Conservation (phyloP, 2,329 filamentous ascomycete genomes). For the Aspergillus novoparasiticus region DNA sequence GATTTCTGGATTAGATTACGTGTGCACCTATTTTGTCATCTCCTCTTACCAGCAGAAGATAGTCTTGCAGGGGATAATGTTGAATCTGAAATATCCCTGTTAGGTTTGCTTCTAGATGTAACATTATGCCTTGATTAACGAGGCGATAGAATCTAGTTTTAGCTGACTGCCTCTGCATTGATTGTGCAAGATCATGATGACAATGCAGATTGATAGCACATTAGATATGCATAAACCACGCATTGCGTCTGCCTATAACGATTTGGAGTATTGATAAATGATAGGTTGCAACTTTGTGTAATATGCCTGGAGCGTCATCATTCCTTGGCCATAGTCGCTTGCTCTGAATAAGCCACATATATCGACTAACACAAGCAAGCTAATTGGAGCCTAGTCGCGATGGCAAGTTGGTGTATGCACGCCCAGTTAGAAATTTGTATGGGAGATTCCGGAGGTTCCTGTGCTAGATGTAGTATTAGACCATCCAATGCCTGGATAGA, state of each 20-base stretch:
- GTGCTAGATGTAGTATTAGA: no score
- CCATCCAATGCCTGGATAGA: no score
- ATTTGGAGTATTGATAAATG: neutral
- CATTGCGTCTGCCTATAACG: neutral
- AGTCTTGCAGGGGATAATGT: neutral
- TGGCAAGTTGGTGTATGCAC: neutral
- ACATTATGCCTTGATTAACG: neutral
- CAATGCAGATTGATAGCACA: neutral
- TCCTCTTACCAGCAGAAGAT: neutral
- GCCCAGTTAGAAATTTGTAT: neutral
- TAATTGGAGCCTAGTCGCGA: neutral
- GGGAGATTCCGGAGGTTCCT: no score
- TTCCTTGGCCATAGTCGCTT: neutral
- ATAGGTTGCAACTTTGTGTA: neutral
- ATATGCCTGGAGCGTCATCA: neutral
- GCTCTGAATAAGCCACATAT: neutral
- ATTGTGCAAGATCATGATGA: neutral
- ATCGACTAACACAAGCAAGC: neutral
- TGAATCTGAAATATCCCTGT: neutral
- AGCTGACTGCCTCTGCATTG: neutral
- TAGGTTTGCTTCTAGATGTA: neutral
- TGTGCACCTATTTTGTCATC: neutral
- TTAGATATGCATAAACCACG: neutral
- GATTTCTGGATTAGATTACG: neutral
- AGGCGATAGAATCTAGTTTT: accelerated